Base-by-base conservation (phyloP, 2,329 filamentous ascomycete genomes). In the Alternaria angustiovoidea region DNA sequence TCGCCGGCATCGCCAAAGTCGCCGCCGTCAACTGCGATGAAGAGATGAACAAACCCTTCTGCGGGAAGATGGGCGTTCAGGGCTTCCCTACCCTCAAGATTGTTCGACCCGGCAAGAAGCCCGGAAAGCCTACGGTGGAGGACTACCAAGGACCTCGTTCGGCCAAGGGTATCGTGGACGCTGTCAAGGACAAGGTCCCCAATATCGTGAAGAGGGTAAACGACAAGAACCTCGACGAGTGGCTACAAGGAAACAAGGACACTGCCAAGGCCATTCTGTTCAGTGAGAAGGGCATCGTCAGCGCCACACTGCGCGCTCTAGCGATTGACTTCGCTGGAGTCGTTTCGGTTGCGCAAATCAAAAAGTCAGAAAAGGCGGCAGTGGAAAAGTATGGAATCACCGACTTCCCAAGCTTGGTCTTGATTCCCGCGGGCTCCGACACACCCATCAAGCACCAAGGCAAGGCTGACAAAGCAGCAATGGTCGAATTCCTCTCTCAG, bases 31-130 rank as follows among this genome's bases (percentile, higher is more conserved):
- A 99, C 80, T 99, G 95, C 79, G 94, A 99, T 74, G 93, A 96
- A 32, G 94, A 97, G 54, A 81, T 84, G 66, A 99, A 98, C 85
- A 98, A 98, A 83, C 84, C 85, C 2, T 87, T 97, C 68, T 99
- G 95, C 78, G 88, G 90, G 47, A 81, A 85, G 68, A 91, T 97
- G 87, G 94, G 93, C 56, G 87, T 99, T 6, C 86, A 97, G 81
- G 95, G 95, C 59, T 99, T 97, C 81, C 95, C 95, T 1, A 98
- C 95, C 0, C 84, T 99, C 66, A 99, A 99, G 85, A 94, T 96
- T 48, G 88, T 98, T 54, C 89, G 88, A 22, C 95, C 95, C 0
- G 88, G 91, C 65, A 93, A 92, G 82, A 96, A 94, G 80, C 81
- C 86, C 32, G 90, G 90, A 59, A 91, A 88, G 74, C 94, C 95